A percentile compares a stretch with the other conserved stretches of the same genome.
These are phyloP conservation scores for Ambrosia trifida DNA, from an alignment of 129 eudicot species.

Conservation along the genomic window DNA sequence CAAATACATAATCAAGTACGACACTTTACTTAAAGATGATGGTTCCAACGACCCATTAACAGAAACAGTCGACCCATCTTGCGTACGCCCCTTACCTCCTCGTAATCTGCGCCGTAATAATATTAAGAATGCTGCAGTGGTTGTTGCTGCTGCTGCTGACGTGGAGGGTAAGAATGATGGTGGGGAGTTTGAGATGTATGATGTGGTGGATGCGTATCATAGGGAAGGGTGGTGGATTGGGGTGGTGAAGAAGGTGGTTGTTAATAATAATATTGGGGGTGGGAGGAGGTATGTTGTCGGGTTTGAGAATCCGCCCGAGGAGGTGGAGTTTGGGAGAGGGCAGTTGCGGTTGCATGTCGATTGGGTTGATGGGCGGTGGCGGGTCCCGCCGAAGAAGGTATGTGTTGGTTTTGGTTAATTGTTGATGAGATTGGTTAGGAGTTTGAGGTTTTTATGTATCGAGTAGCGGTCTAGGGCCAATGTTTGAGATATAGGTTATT, in stretches of 20 bases:
- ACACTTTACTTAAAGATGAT: slow-evolving; percentile 33
- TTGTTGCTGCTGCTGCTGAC: neutral
- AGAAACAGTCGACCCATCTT: slow-evolving; percentile 39
- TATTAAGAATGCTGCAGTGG: neutral
- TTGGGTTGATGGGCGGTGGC: slow-evolving; percentile 65
- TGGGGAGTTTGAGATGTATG: slow-evolving; percentile 36
- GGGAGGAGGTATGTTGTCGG: slow-evolving; percentile 33
- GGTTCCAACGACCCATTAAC: slow-evolving; percentile 27
- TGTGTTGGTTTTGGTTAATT: neutral
- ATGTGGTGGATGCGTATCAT: slow-evolving; percentile 61
- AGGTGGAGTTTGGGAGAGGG: slow-evolving; percentile 35
- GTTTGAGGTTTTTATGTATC: no score
- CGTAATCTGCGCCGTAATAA: neutral
- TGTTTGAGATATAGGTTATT: no score
- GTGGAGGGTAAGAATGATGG: no score
- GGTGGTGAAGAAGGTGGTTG: slow-evolving; percentile 40
- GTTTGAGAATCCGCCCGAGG: slow-evolving; percentile 55
- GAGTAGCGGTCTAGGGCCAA: no score
- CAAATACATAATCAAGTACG: slow-evolving; percentile 41
- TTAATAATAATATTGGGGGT: neutral
- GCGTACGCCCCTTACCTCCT: slow-evolving; percentile 58
- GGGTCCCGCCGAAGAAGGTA: slow-evolving; percentile 45
- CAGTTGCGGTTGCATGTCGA: slow-evolving; percentile 56
- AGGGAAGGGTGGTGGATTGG: slow-evolving; percentile 91
- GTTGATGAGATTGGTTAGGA: no score